phyloP scores from a whole-genome alignment of 2,329 filamentous ascomycete species.

The Colletotrichum tabaci region DNA sequence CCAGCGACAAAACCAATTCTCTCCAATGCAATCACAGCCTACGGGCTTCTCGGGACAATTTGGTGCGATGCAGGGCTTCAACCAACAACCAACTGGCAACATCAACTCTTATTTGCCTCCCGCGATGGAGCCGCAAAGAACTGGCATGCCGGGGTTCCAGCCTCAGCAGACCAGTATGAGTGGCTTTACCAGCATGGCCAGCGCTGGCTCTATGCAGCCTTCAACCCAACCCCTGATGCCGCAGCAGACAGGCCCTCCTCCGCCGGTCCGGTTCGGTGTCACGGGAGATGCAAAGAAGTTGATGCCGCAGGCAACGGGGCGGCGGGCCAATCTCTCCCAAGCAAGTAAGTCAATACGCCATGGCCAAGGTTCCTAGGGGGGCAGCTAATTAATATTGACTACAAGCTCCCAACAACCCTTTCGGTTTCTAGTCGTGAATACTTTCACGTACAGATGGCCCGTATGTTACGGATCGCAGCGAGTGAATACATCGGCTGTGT shows the following conservation, averaged over 20 bases:
- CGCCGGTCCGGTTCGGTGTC: slow-evolving; percentile 91
- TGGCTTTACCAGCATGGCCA: slow-evolving; percentile 57
- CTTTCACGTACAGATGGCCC: slow-evolving; percentile 6
- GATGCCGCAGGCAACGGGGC: slow-evolving; percentile 87
- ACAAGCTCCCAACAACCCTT: slow-evolving; percentile 67
- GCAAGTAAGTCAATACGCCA: slow-evolving; percentile 83
- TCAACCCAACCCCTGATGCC: slow-evolving; percentile 62
- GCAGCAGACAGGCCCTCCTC: slow-evolving; percentile 76
- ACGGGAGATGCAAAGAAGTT: slow-evolving; percentile 81
- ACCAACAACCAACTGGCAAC: slow-evolving; percentile 57
- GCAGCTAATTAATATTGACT: slow-evolving; percentile 45
- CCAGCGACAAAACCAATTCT: slow-evolving; percentile 57
- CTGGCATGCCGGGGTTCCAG: slow-evolving; percentile 64
- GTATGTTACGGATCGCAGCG: slow-evolving; percentile 7
- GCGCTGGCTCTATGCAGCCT: slow-evolving; percentile 47
- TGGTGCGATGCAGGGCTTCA: slow-evolving; percentile 65
- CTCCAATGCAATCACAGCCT: slow-evolving; percentile 71
- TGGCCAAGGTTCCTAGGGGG: not conserved
- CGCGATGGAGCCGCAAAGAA: slow-evolving; percentile 73
- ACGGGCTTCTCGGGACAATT: slow-evolving; percentile 71
- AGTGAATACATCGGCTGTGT: slow-evolving; percentile 23
- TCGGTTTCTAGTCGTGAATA: slow-evolving; percentile 60
- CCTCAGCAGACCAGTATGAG: slow-evolving; percentile 67
- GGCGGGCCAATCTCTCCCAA: slow-evolving; percentile 90
- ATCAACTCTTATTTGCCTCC: slow-evolving; percentile 73